Evolutionary conservation across 225 moss, liverwort and hornwort genomes (phyloP).

Genomic region (Asterella californica): DNA sequence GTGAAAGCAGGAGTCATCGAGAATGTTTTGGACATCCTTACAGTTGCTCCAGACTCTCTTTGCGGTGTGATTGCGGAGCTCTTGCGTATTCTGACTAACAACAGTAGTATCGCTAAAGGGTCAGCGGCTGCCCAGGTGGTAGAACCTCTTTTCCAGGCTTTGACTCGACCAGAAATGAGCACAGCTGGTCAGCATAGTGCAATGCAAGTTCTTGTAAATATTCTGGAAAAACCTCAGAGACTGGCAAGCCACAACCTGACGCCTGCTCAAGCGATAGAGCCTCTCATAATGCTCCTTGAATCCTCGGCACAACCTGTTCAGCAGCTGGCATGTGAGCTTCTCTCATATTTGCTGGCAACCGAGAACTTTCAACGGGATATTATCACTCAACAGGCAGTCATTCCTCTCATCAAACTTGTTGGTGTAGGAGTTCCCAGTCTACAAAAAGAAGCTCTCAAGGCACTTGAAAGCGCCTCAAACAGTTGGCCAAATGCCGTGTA

Average conservation of each 20-base stretch:
- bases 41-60: slow-evolving; percentile 85
- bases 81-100: slow-evolving; percentile 90
- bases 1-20: slow-evolving; percentile 98
- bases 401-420: slow-evolving; percentile 79
- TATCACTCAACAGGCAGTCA: slow-evolving; percentile 81
- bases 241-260: slow-evolving; percentile 70
- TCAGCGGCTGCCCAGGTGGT: slow-evolving; percentile 85
- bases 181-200: slow-evolving; percentile 94
- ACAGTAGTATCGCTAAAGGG: slow-evolving; percentile 96
- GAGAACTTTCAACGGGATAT: slow-evolving; percentile 91
- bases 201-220: slow-evolving; percentile 96
- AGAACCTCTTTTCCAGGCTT: slow-evolving; percentile 75
- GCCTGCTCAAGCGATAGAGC: slow-evolving; percentile 88
- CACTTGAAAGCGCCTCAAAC: slow-evolving; percentile 89
- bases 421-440: slow-evolving; percentile 80
- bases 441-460: slow-evolving; percentile 89
- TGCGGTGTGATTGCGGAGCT: slow-evolving; percentile 83
- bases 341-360: slow-evolving; percentile 76
- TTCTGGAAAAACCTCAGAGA: slow-evolving; percentile 93
- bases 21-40: slow-evolving; percentile 76
- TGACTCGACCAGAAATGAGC: slow-evolving; percentile 74
- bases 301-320: slow-evolving; percentile 96
- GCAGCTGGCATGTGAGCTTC: slow-evolving; percentile 90
- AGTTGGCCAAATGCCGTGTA: slow-evolving; percentile 99
- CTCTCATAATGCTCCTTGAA: slow-evolving; percentile 76